Conservation (phyloP, 805 yeast genomes). For the Kluyveromyces siamensis region DNA sequence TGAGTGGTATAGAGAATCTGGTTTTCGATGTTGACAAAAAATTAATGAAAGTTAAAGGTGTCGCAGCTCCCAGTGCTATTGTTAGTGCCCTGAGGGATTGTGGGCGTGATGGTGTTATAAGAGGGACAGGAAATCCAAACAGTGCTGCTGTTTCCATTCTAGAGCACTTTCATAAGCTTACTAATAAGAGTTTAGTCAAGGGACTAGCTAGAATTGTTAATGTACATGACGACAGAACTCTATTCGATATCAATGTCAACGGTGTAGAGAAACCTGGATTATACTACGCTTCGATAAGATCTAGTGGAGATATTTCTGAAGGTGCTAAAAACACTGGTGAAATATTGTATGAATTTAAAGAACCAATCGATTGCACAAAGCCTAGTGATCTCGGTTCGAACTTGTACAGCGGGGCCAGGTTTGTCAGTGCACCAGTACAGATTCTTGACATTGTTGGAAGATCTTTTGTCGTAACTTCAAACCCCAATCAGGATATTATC, state of each 20-base stretch:
- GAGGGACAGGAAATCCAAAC: constrained; percentile 84
- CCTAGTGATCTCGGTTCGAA: constrained; percentile 27
- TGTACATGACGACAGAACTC: constrained; percentile 40
- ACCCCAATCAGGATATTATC: constrained; percentile 11
- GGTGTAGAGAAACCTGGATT: constrained; percentile 53
- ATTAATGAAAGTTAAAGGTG: constrained; percentile 59
- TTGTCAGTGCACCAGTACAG: constrained; percentile 35
- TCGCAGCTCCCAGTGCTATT: constrained; percentile 66
- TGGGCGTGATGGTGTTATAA: constrained; percentile 83
- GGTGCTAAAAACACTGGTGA: constrained; percentile 65
- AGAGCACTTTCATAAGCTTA: constrained; percentile 54
- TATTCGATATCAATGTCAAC: constrained; percentile 71
- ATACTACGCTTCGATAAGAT: constrained; percentile 62
- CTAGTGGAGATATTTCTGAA: constrained; percentile 64
- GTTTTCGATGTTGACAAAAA: constrained; percentile 50
- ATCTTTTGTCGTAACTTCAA: constrained; percentile 30
- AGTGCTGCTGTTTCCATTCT: constrained; percentile 87
- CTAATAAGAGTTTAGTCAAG: constrained; percentile 51
- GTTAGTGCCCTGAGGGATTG: constrained; percentile 58
- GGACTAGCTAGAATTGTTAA: constrained; percentile 84
- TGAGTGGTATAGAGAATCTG: constrained; percentile 44
- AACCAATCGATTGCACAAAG: constrained; percentile 25
- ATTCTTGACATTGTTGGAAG: constrained; percentile 66
- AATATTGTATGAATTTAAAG: constrained; percentile 31
- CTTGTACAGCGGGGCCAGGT: constrained; percentile 37